Conservation (phyloP, 2,329 filamentous ascomycete genomes). For the Penicillium carneum region DNA sequence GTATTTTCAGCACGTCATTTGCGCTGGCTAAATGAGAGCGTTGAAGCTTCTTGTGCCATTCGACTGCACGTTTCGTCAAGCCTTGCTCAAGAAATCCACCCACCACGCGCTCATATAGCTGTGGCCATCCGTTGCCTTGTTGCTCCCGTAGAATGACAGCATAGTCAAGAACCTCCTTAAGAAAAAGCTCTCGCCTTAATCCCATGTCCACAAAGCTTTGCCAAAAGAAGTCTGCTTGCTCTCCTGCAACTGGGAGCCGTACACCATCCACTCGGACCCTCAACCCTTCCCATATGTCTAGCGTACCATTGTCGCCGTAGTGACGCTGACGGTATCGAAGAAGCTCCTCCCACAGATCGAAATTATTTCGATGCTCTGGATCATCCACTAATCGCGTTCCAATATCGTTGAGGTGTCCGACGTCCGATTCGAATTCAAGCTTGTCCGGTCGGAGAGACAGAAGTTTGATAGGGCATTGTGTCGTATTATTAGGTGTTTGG, state of each 20-base stretch:
- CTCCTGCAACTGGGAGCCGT: constrained; percentile 47
- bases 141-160: constrained; percentile 51
- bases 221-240: constrained; percentile 53
- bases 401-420: constrained; percentile 46
- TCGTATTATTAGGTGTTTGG: background rate
- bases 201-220: constrained; percentile 49
- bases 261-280: constrained; percentile 41
- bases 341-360: constrained; percentile 56
- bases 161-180: constrained; percentile 47
- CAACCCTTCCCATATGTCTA: constrained; percentile 53
- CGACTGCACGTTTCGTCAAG: constrained; percentile 40
- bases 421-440: constrained; percentile 53
- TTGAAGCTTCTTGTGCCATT: constrained; percentile 51
- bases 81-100: constrained; percentile 45
- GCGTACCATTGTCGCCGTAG: constrained; percentile 52
- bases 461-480: constrained; percentile 21
- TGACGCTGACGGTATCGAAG: constrained; percentile 54
- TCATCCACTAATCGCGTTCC: constrained; percentile 51
- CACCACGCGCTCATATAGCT: constrained; percentile 50
- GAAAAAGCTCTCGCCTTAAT: constrained; percentile 42
- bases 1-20: constrained; percentile 42
- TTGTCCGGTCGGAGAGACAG: constrained; percentile 43
- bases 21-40: constrained; percentile 41
- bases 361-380: constrained; percentile 42
- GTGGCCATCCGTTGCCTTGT: constrained; percentile 49